Percentiles rank a stretch among this genome's conserved stretches.
phyloP scores from a whole-genome alignment of 352 stramenopile species.

The Pythium sp. region DNA sequence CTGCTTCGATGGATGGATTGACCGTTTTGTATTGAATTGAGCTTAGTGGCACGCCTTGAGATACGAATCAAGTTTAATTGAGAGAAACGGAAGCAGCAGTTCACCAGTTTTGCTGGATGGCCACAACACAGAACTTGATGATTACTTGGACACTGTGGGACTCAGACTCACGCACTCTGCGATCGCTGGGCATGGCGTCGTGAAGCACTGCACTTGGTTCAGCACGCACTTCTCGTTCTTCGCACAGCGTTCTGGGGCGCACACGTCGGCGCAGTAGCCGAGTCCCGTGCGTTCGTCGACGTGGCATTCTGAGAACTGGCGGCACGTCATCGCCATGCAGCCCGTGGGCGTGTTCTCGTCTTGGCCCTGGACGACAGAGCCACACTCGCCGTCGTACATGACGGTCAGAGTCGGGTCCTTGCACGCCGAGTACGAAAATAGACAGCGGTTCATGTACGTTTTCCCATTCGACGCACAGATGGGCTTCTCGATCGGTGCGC shows the following conservation, averaged over 20 bases:
- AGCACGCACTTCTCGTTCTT: constrained; percentile 43
- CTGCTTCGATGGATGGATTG: neutral
- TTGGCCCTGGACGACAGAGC: neutral
- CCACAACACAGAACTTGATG: neutral
- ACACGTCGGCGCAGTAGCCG: constrained; percentile 53
- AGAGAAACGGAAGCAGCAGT: neutral
- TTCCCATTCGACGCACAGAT: constrained; percentile 17
- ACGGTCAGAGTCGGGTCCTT: constrained; percentile 8
- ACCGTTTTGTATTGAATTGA: neutral
- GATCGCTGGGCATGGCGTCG: constrained; percentile 48
- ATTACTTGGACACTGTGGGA: neutral
- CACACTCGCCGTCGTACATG: constrained; percentile 2
- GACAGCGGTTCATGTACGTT: constrained; percentile 19
- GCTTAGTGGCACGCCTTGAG: neutral
- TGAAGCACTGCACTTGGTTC: constrained; percentile 46
- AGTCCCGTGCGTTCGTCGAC: constrained; percentile 35
- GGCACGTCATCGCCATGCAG: constrained; percentile 42
- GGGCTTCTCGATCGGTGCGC: constrained; percentile 12
- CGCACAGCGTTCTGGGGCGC: constrained; percentile 37
- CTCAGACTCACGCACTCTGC: constrained; percentile 36
- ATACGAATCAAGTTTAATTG: neutral
- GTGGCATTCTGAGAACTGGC: constrained; percentile 38
- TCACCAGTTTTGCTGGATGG: neutral
- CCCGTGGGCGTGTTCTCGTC: neutral
- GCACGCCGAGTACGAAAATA: constrained; percentile 10